Evolutionary conservation across 371 early-diverging fungal species (phyloP), one percentile per base, ranked within the genome.

Genomic region (Dichotomocladium elegans): DNA sequence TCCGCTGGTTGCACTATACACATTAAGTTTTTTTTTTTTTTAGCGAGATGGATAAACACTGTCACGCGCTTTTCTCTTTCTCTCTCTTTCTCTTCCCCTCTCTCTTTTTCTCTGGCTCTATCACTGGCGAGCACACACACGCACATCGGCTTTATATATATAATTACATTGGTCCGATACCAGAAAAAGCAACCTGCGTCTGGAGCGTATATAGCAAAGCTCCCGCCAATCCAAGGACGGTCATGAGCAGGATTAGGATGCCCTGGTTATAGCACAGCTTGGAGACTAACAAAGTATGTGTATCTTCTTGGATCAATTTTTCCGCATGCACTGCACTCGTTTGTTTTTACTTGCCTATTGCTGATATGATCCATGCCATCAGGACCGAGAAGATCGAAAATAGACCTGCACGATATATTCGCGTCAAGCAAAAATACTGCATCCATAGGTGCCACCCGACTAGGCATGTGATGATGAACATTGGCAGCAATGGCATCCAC

Each of bases 391-490:
- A 69, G 1, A 72, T 21, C 2, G 30, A 29, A 14, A 75, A 43
- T 14, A 68, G 22, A 9, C 51, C 47, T 10, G 35, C 41, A 17
- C 65, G 64, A 22, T 47, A 49, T 2, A 28, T 27, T 7, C 21
- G 22, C 11, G 71, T 61, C 14, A 76, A 12, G 26, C 64, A 66
- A 21, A 64, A 67, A 29, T 76, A 70, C 9, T 64, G 63, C 19
- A 62, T 48, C 76, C 76, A 76, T 22, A 76, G 55, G 24, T 67
- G 64, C 70, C 70, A 72, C 25, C 61, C 58, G 12, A 57, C 35
- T 3, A 65, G 31, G 0, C 52, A 27, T n/a, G 64, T 52, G 0
- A 66, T 26, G 4, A 71, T 8, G 15, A 57, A 42, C 3, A 60
- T 51, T 1, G 68, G 70, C 19, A 65, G 31, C n/a, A 76, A 44